Evolutionary conservation across 257 asterid species (phyloP), one percentile per base, ranked within the genome.

Genomic region (Solanum pimpinellifolium): DNA sequence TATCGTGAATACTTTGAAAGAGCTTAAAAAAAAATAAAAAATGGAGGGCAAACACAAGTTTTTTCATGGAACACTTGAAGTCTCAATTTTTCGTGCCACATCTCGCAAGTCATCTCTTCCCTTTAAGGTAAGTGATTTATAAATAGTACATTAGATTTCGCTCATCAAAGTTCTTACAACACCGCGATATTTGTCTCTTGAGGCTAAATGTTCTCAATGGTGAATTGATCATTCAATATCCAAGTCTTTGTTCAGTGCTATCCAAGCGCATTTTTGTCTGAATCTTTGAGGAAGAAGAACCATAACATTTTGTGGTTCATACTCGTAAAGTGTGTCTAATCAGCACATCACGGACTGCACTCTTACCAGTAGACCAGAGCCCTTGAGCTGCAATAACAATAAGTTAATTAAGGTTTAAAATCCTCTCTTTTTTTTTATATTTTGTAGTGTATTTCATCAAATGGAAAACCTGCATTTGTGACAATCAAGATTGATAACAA

Each of bases 61-160:
- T 86, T 89, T 96, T 83, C 99, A 96, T 90, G 99, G 99, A 74
- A 96, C 98, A 39, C 98, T 96, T 56, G 99, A 95, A 90, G 97
- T 93, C 7, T 93, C 99, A 7, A 93, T 96, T 62, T 95, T 95
- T 85, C 96, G 93, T 10, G 97, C 99, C 65, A 89, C 97, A 0
- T 90, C 84, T 88, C 73, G 83, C 81, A 91, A 89, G 35, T 83
- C 95, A 11, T 83, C 95, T n/a, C 83, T 89, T 52, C 93, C 95
- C 18, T 91, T 95, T 46, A 85, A 86, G 90, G 99, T 92, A 87
- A 83, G 89, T 81, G 46, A 52, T 16, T 16, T 42, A 81, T 3
- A 4, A 68, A 68, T 27, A 20, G 33, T 35, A 27, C 73, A 13
- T 27, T 66, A 12, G 74, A 25, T 14, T 69, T 69, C 12, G 21